phyloP scores from a whole-genome alignment of 805 yeast genomes.

The Candida coquimbonensis region DNA sequence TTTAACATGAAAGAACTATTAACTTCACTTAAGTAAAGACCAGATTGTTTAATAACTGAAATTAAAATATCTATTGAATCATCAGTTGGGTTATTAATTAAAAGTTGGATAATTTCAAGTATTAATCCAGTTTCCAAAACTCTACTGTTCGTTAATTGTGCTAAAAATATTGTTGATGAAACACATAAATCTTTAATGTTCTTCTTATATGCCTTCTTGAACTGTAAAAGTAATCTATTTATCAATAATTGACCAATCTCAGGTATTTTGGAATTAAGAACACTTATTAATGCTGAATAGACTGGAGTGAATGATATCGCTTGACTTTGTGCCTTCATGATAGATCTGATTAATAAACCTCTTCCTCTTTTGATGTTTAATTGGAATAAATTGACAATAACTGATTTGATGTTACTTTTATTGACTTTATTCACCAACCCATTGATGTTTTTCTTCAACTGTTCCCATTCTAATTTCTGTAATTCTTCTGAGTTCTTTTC shows the following conservation, averaged over 20 bases:
- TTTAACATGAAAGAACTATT: conserved; percentile 39
- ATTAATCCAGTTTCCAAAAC: conserved; percentile 49
- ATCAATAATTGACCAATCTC: conserved; percentile 54
- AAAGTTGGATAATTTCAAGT: conserved; percentile 44
- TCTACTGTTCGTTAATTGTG: conserved; percentile 55
- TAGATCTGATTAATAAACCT: conserved; percentile 50
- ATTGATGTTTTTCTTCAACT: conserved; percentile 39
- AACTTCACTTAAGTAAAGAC: conserved; percentile 39
- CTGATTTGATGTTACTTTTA: conserved; percentile 38
- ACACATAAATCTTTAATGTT: conserved; percentile 39
- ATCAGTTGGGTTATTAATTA: conserved; percentile 43
- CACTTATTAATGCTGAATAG: conserved; percentile 51
- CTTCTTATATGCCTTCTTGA: conserved; percentile 44
- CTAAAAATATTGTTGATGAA: conserved; percentile 42
- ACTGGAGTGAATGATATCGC: conserved; percentile 37
- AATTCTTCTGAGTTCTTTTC: conserved; percentile 29
- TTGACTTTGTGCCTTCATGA: conserved; percentile 47
- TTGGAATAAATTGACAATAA: conserved; percentile 44
- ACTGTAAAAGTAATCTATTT: conserved; percentile 48
- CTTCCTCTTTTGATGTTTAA: conserved; percentile 54
- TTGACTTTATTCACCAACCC: conserved; percentile 41
- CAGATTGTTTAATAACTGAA: conserved; percentile 43
- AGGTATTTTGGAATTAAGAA: conserved; percentile 63
- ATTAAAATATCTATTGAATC: conserved; percentile 51
- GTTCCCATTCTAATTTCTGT: conserved; percentile 55